Evolutionary conservation across 2,329 filamentous ascomycete genomes (phyloP).

Genomic region (Colletotrichum tropicale): DNA sequence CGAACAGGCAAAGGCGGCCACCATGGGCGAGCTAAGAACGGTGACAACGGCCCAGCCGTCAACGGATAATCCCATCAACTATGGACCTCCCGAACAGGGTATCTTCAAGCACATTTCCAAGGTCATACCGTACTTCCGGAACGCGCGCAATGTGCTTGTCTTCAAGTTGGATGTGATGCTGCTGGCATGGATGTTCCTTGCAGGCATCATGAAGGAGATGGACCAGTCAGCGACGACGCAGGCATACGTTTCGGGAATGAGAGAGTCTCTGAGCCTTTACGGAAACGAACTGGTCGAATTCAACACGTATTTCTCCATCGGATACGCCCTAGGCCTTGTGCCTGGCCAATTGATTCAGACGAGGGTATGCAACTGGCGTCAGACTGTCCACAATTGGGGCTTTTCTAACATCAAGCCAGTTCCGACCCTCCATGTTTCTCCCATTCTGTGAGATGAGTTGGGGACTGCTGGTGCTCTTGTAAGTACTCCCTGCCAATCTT

Average conservation of each 20-base stretch:
- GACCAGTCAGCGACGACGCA: constrained; percentile 40
- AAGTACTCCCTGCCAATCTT: not conserved
- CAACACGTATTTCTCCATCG: constrained; percentile 25
- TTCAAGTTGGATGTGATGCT: constrained; percentile 39
- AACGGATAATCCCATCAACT: not conserved
- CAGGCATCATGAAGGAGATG: constrained; percentile 25
- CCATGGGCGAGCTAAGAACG: not conserved
- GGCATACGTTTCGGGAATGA: constrained; percentile 46
- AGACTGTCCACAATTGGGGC: not conserved
- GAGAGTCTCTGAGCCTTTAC: constrained; percentile 35
- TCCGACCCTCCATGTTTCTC: constrained; percentile 22
- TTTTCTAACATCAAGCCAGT: not conserved
- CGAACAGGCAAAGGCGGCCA: not conserved
- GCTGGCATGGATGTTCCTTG: constrained; percentile 36
- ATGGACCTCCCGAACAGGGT: constrained; percentile 12
- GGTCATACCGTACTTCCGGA: constrained; percentile 29
- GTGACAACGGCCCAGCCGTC: not conserved
- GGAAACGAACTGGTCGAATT: constrained; percentile 32
- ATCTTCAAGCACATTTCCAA: constrained; percentile 20
- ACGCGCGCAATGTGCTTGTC: constrained; percentile 35
- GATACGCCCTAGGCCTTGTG: constrained; percentile 27
- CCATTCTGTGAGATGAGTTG: constrained; percentile 42
- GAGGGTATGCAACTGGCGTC: constrained; percentile 16
- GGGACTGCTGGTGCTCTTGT: constrained; percentile 27
- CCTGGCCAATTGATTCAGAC: constrained; percentile 32